Base-by-base conservation (phyloP, 768 basidiomycete species). In the Boletus vermiculosoides region DNA sequence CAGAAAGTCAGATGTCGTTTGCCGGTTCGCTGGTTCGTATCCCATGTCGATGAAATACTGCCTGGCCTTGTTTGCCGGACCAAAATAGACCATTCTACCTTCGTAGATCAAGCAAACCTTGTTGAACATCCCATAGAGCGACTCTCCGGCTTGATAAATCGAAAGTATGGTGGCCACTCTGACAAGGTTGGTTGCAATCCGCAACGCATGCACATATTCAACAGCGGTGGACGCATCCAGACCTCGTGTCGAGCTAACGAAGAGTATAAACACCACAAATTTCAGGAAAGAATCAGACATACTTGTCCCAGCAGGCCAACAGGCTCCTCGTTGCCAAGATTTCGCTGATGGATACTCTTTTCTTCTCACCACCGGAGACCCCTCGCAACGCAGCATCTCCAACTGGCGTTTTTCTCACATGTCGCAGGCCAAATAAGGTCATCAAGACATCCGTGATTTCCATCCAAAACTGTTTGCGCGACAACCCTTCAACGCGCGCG, bases 61-160 rank as follows among this genome's bases (percentile, higher is more conserved):
- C 48, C 81, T 72, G 0, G 85, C 87, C 42, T 77, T 67, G 28
- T 72, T 66, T 5, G 82, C 78, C 0, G 80, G 79, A 1, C 87
- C 87, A 53, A 78, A 87, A 70, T 82, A 88, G 42, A 80, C 78
- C 74, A 83, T 80, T 23, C 74, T 73, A 15, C 86, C 84, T 49
- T 82, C 81, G 68, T 83, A 77, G 64, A 88, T 76, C 39, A 88
- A 74, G 63, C 83, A 80, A 22, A 88, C 85, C 67, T 88, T 87
- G 78, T 89, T 85, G 62, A 89, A 94, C 60, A 80, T 77, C 41
- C 79, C 58, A 55, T 85, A 88, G 0, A 88, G 70, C 3, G 77
- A 76, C 68, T 92, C 90, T 49, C 87, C 85, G 4, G 92, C 92
- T 70, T 94, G 92, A 71, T 94, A 94, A 40, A 94, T 84, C 2